Evolutionary conservation across 352 stramenopile genomes (phyloP).

Genomic region (Pythium rishiriense): DNA sequence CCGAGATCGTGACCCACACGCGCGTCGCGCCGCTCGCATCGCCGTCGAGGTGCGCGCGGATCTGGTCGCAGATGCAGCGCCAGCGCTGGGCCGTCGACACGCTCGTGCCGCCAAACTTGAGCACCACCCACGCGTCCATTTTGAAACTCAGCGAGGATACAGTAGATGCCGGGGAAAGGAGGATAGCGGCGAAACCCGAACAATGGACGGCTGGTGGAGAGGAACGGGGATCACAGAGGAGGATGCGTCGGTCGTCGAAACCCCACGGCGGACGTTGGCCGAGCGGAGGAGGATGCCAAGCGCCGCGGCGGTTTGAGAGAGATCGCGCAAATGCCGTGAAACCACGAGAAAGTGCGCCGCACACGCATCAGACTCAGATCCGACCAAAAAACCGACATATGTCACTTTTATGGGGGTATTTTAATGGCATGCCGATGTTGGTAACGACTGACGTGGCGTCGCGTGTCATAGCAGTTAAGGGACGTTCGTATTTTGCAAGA

Average conservation of each 20-base stretch:
- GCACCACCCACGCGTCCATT: conserved; percentile 68
- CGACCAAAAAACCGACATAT: background rate
- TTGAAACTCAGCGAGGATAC: background rate
- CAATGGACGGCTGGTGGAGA: conserved; percentile 6
- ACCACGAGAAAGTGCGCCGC: conserved; percentile 28
- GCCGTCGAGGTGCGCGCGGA: conserved; percentile 51
- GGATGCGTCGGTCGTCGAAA: background rate
- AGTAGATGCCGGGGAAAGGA: background rate
- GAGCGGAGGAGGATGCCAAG: background rate
- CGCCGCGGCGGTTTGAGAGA: background rate
- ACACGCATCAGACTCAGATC: conserved; percentile 13
- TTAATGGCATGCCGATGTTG: background rate
- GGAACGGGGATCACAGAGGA: background rate
- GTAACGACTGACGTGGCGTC: conserved; percentile 13
- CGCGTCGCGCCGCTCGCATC: conserved; percentile 31
- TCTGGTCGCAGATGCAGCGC: conserved; percentile 77
- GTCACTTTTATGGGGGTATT: background rate
- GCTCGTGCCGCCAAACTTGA: conserved; percentile 90
- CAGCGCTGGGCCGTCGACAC: conserved; percentile 80
- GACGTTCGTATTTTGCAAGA: conserved; percentile 14
- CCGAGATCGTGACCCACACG: conserved; percentile 89
- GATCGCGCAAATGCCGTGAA: conserved; percentile 17
- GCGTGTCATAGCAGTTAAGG: background rate
- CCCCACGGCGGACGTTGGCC: background rate
- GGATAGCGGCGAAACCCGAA: background rate